Conservation (phyloP, 176 grass and related monocot species). For the Lolium rigidum region DNA sequence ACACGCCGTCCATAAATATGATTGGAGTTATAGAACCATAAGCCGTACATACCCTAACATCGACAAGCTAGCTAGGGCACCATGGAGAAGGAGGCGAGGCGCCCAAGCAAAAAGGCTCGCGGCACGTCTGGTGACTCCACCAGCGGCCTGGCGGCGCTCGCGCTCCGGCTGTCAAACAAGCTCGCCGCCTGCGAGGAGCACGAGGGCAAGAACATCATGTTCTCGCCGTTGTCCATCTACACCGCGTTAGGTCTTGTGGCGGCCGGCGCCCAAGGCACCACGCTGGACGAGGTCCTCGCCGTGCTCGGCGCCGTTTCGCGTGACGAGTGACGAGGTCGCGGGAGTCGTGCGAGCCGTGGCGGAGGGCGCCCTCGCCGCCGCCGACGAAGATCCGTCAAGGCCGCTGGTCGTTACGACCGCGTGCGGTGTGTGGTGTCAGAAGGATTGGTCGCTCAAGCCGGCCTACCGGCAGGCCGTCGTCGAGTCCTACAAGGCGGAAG, state of each 20-base stretch:
- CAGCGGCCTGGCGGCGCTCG: neutral
- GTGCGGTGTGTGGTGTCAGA: constrained; percentile 39
- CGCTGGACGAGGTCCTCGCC: constrained; percentile 17
- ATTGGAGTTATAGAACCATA: neutral
- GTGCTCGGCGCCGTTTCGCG: constrained; percentile 14
- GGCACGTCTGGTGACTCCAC: neutral
- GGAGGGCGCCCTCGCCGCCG: neutral
- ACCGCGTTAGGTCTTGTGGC: neutral
- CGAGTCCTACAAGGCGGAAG: neutral
- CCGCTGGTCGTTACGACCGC: constrained; percentile 35
- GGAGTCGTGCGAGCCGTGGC: neutral
- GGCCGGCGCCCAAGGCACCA: neutral
- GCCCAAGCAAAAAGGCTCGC: neutral
- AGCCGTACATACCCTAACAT: neutral
- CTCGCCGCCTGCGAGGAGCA: neutral
- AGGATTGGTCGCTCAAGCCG: constrained; percentile 18
- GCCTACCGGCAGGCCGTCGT: neutral
- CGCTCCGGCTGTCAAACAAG: neutral
- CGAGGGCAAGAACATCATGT: neutral
- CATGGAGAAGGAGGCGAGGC: neutral
- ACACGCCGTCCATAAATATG: neutral
- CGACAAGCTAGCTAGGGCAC: neutral
- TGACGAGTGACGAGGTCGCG: neutral
- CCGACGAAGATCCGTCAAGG: neutral
- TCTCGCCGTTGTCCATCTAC: constrained; percentile 42